Base-by-base conservation (phyloP, 2,329 filamentous ascomycete genomes). In the Rutstroemia sp. region DNA sequence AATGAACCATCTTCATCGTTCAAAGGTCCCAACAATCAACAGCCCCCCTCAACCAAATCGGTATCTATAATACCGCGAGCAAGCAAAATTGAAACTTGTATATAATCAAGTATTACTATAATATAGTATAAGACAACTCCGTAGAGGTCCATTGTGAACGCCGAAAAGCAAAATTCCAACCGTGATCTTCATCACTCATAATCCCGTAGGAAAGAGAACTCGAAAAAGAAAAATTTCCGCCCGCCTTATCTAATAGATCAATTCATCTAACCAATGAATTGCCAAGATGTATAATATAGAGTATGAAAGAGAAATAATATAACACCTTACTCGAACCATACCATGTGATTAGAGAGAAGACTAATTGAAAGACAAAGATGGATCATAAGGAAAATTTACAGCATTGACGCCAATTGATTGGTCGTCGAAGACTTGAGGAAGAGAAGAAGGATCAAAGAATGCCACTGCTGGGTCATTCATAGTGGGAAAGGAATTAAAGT, bases 381-480 rank as follows among this genome's bases (percentile, higher is more conserved):
- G 51, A 46, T 57, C 30, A 54, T 51, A 61, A 58, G 59, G n/a
- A 52, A 61, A 61, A 56, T 61, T 56, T 56, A 58, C 58, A 60
- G 45, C 19, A 48, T 61, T 51, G 34, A 58, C 49, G 46, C 57
- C 57, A 56, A 56, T 38, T 27, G 54, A 54, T 53, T 61, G 63
- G 54, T 63, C 59, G 19, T 61, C 61, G 46, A 57, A 62, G 38
- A 40, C 48, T 53, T 61, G 60, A 57, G 59, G 54, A 49, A 58
- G 34, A 57, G 52, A 57, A 50, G 57, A 60, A 57, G 57, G 23
- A 49, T 64, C 55, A 48, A 56, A 60, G 57, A 65, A 63, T 55
- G 59, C 58, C 57, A 60, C 40, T 40, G 48, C 42, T 44, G 45
- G 53, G 52, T 63, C 61, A 60, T 63, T 62, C 58, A 51, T 36